Evolutionary conservation across 441 rosid genomes (phyloP), one percentile per base, ranked within the genome.

Genomic region (Arabidopsis hybrid): DNA sequence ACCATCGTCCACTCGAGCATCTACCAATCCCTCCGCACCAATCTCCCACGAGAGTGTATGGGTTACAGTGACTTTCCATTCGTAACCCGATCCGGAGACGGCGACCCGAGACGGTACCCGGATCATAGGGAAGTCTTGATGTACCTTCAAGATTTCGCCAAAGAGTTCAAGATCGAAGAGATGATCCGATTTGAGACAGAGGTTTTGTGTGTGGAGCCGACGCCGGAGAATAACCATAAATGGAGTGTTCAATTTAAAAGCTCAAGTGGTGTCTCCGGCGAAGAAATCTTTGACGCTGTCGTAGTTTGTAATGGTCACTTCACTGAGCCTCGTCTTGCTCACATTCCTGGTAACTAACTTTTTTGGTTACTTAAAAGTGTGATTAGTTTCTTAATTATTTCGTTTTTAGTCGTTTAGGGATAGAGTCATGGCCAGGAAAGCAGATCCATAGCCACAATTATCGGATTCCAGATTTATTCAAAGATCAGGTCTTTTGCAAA

Each of bases 361-460:
- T 14, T 7, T 47, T 47, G 21, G 9, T 47, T 14, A 14, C 9
- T 47, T 16, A 14, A 16, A 46, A 14, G 16, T 43, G 16, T 13
- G 51, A 46, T 46, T 46, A n/a, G 17, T n/a, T 45, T 45, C 17
- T 45, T 45, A 45, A 45, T 45, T 45, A 45, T 45, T 8, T 45
- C 3, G 49, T n/a, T 45, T 45, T 43, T 45, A 45, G 52, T 47
- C 4, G 3, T 16, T 47, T 47, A 47, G 51, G 51, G 18, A 46
- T 46, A 46, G 26, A 47, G 7, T 47, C 52, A 47, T 47, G 52
- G 52, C 52, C 26, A 47, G 52, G 52, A 16, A 47, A 47, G 52
- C 52, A 47, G 26, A 14, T 47, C 2, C 52, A 47, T 16, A 47
- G 52, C 21, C 52, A 47, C 21, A 47, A 47, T 47, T 47, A 47